Conservation (phyloP, 805 yeast genomes). For the Maudiozyma turicensis region DNA sequence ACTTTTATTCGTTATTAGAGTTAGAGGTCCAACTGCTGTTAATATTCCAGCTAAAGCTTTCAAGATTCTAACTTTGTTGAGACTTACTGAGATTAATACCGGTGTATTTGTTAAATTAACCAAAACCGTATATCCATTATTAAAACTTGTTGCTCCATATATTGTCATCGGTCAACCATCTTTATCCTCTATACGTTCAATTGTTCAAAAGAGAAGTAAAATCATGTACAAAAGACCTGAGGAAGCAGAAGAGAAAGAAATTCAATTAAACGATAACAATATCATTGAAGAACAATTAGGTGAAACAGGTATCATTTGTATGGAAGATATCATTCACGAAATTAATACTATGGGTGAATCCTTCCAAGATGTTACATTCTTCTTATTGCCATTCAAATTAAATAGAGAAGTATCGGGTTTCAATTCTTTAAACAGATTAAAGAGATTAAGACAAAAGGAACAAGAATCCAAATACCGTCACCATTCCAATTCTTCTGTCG, state of each 20-base stretch:
- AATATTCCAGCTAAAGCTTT: constrained; percentile 56
- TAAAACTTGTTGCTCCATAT: constrained; percentile 64
- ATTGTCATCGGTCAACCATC: constrained; percentile 68
- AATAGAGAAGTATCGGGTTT: constrained; percentile 65
- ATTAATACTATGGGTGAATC: constrained; percentile 51
- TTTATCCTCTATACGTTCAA: constrained; percentile 57
- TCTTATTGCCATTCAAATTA: constrained; percentile 62
- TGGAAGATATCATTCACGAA: constrained; percentile 73
- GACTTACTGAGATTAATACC: constrained; percentile 49
- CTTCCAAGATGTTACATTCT: constrained; percentile 50
- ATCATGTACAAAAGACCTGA: constrained; percentile 31
- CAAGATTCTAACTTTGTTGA: constrained; percentile 49
- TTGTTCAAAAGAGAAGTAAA: constrained; percentile 70
- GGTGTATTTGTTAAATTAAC: constrained; percentile 67
- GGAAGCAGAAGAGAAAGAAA: constrained; percentile 28
- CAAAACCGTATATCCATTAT: constrained; percentile 46
- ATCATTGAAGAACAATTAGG: constrained; percentile 64
- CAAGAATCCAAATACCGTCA: constrained; percentile 35
- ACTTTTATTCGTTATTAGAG: constrained; percentile 57
- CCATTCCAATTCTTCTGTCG: constrained; percentile 51
- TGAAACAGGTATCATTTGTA: constrained; percentile 63
- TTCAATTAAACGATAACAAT: constrained; percentile 62
- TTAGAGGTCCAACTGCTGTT: constrained; percentile 54
- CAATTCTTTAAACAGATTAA: constrained; percentile 62
- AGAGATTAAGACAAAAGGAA: constrained; percentile 48